Evolutionary conservation across 1,139 yeast species (phyloP).

Genomic region (Blastobotrys elegans): DNA sequence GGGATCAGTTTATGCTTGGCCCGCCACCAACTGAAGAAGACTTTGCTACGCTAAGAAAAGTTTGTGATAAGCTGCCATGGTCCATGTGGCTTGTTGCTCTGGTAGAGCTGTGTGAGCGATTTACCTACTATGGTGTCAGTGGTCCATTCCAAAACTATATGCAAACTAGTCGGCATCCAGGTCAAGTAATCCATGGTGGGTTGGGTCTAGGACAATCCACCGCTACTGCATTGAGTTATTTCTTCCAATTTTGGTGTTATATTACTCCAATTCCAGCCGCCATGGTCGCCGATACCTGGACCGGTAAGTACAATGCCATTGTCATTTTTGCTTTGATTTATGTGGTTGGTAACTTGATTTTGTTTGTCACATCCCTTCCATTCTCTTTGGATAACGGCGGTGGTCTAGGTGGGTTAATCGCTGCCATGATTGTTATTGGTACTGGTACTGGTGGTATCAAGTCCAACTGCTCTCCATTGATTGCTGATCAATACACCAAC

Average conservation of each 20-base stretch:
- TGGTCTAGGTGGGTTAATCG: constrained; percentile 49
- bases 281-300: constrained; percentile 65
- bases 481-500: constrained; percentile 68
- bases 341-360: constrained; percentile 54
- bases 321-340: constrained; percentile 56
- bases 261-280: constrained; percentile 78
- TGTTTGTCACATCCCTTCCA: constrained; percentile 71
- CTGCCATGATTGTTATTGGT: constrained; percentile 64
- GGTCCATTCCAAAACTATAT: constrained; percentile 77
- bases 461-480: constrained; percentile 69
- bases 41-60: constrained; percentile 40
- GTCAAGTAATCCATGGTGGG: constrained; percentile 47
- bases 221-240: constrained; percentile 71
- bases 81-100: constrained; percentile 69
- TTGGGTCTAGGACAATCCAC: constrained; percentile 56
- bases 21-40: constrained; percentile 43
- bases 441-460: constrained; percentile 81
- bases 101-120: constrained; percentile 78
- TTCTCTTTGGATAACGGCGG: constrained; percentile 40
- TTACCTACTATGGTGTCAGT: constrained; percentile 75
- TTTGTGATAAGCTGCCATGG: constrained; percentile 41
- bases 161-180: constrained; percentile 43
- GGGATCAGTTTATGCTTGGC: constrained; percentile 30
- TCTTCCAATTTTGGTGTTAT: constrained; percentile 81
- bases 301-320: constrained; percentile 70